phyloP scores from a whole-genome alignment of 768 basidiomycete species.

The Macrolepiota dolichaula region DNA sequence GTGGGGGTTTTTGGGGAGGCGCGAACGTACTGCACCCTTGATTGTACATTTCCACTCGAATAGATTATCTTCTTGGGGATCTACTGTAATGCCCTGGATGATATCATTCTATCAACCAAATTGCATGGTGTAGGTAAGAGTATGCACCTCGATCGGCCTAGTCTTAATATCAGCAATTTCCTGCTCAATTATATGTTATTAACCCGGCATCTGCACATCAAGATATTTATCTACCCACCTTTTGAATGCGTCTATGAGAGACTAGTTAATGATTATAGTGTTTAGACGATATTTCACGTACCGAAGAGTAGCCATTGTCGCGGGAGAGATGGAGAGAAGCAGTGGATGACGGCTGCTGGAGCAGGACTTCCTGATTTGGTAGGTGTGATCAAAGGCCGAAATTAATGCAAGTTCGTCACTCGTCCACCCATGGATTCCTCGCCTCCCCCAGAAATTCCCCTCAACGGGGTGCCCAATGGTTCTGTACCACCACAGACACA shows the following conservation, averaged over 20 bases:
- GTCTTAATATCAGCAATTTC: conserved; percentile 61
- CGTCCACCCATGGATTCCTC: conserved; percentile 7
- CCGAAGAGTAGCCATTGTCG: conserved; percentile 38
- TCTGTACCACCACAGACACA: conserved; percentile 29
- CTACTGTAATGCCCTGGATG: conserved; percentile 56
- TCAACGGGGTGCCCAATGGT: conserved; percentile 21
- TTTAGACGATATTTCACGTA: conserved; percentile 19
- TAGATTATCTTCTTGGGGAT: conserved; percentile 67
- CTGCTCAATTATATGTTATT: conserved; percentile 32
- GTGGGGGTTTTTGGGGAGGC: neutral
- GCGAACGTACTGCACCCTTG: conserved; percentile 63
- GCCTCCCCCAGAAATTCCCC: conserved; percentile 8
- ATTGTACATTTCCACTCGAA: conserved; percentile 77
- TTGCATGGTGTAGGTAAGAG: conserved; percentile 10
- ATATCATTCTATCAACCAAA: conserved; percentile 8
- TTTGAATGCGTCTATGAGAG: conserved; percentile 64
- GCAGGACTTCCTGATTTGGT: conserved; percentile 5
- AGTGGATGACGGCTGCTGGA: neutral
- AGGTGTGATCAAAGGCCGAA: neutral
- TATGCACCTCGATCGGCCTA: conserved; percentile 60
- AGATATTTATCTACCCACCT: conserved; percentile 35
- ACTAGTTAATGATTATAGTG: conserved; percentile 17
- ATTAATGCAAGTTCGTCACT: neutral
- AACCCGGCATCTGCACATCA: conserved; percentile 10
- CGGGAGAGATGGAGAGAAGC: neutral